A percentile compares a stretch with the other conserved stretches of the same genome.
Evolutionary conservation across 106 monocot species (phyloP).

Genomic region (Apostasia ramifera): DNA sequence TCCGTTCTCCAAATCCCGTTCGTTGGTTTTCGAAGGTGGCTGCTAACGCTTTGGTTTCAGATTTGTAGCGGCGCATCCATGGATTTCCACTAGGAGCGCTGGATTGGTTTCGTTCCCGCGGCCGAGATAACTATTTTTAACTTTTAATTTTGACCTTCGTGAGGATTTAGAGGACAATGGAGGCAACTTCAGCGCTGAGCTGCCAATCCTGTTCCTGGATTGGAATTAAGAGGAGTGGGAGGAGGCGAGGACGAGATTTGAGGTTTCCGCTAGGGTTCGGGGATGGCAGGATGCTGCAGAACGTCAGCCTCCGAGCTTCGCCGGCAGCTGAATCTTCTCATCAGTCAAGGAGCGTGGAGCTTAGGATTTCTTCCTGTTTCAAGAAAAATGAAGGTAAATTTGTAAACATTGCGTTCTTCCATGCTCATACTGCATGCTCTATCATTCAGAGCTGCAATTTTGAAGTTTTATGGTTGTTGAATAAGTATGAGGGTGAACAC

Average conservation of each 20-base stretch:
- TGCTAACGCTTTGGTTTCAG: background rate
- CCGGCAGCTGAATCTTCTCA: background rate
- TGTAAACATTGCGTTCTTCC: background rate
- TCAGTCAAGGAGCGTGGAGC: background rate
- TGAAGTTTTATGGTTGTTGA: too few relatives aligned
- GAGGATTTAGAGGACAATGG: background rate
- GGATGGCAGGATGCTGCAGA: background rate
- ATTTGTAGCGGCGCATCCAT: background rate
- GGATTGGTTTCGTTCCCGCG: background rate
- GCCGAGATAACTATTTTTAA: background rate
- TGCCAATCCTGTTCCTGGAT: background rate
- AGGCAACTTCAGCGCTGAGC: conserved; percentile 8
- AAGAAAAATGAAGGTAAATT: background rate
- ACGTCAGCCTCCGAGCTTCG: background rate
- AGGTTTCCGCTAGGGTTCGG: background rate
- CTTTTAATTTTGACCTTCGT: background rate
- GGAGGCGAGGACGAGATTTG: background rate
- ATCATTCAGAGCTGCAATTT: too few relatives aligned
- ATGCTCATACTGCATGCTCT: too few relatives aligned
- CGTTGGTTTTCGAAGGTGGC: background rate
- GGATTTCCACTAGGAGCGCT: background rate
- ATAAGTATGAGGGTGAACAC: too few relatives aligned
- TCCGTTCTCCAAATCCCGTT: background rate
- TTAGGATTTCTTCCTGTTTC: background rate
- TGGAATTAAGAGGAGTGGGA: background rate